A percentile compares a stretch with the other conserved stretches of the same genome.
phyloP scores from a whole-genome alignment of 108 stramenopile species.

The Fistulifera solaris region DNA sequence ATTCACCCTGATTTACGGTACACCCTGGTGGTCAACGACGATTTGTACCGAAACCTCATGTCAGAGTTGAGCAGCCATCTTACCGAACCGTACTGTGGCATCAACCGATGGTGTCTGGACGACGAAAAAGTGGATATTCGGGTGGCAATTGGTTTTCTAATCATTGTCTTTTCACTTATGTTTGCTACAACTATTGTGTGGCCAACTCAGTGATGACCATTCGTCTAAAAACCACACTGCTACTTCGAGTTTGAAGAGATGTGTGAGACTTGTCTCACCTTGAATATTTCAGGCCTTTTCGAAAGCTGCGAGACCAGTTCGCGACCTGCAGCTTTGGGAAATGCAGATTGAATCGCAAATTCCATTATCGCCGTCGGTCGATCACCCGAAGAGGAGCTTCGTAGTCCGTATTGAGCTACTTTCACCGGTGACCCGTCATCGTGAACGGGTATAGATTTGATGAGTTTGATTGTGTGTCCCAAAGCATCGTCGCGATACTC shows the following conservation, averaged over 20 bases:
- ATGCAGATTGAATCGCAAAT: slow-evolving; percentile 24
- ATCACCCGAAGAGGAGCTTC: slow-evolving; percentile 16
- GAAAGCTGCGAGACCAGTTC: neutral
- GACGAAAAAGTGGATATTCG: slow-evolving; percentile 32
- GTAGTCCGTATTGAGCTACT: slow-evolving; percentile 72
- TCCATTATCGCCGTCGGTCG: slow-evolving; percentile 25
- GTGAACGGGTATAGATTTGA: slow-evolving; percentile 14
- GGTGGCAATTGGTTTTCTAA: slow-evolving; percentile 16
- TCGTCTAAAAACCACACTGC: too few species aligned
- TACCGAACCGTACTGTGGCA: slow-evolving; percentile 29
- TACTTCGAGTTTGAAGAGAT: too few species aligned
- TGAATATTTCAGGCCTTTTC: neutral
- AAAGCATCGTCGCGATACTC: slow-evolving; percentile 53
- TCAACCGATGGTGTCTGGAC: slow-evolving; percentile 28
- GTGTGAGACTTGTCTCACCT: slow-evolving; percentile 1
- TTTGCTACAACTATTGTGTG: too few species aligned
- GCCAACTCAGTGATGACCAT: too few species aligned
- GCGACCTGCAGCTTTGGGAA: neutral
- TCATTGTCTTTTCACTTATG: too few species aligned
- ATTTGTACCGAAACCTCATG: slow-evolving; percentile 43
- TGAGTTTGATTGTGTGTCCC: slow-evolving; percentile 42
- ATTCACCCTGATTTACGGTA: slow-evolving; percentile 28
- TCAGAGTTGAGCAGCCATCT: slow-evolving; percentile 30
- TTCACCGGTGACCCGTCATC: slow-evolving; percentile 34
- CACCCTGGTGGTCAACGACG: slow-evolving; percentile 43